Percentiles rank a stretch among this genome's conserved stretches.
These are phyloP conservation scores for Juncus effusus DNA, from an alignment of 176 grass and related monocot species.

Conservation along the genomic window DNA sequence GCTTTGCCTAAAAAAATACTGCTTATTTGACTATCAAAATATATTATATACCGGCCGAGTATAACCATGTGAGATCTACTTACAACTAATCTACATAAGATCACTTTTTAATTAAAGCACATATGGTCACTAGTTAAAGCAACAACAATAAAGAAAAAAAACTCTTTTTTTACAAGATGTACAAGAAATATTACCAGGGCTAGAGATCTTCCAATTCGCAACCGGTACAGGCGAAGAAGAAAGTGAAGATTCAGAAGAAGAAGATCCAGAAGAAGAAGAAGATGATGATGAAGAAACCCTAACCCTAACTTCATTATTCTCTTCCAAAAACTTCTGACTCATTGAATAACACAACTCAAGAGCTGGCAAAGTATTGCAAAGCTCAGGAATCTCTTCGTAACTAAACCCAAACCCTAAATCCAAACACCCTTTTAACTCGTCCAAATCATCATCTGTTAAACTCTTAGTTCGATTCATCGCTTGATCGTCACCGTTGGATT, in stretches of 20 bases:
- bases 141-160: too few relatives aligned
- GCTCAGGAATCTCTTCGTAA: constrained; percentile 35
- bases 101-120: too few relatives aligned
- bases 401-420: constrained; percentile 38
- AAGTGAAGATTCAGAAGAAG: background rate
- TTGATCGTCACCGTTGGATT: background rate
- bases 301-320: background rate
- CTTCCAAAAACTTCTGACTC: constrained; percentile 26
- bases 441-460: constrained; percentile 33
- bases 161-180: too few relatives aligned
- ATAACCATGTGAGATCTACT: too few relatives aligned
- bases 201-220: constrained; percentile 42
- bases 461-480: constrained; percentile 19
- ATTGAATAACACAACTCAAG: constrained; percentile 39
- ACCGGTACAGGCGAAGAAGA: constrained; percentile 28
- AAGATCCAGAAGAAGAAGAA: constrained; percentile 4
- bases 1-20: too few relatives aligned
- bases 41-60: too few relatives aligned
- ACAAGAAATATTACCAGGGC: constrained; percentile 15
- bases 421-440: constrained; percentile 35
- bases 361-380: constrained; percentile 36
- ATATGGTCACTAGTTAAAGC: too few relatives aligned
- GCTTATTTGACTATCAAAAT: too few relatives aligned
- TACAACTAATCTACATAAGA: too few relatives aligned
- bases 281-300: background rate